These are phyloP conservation scores for Boletus coccyginus DNA, from an alignment of 768 basidiomycete genomes.

Conservation along the genomic window DNA sequence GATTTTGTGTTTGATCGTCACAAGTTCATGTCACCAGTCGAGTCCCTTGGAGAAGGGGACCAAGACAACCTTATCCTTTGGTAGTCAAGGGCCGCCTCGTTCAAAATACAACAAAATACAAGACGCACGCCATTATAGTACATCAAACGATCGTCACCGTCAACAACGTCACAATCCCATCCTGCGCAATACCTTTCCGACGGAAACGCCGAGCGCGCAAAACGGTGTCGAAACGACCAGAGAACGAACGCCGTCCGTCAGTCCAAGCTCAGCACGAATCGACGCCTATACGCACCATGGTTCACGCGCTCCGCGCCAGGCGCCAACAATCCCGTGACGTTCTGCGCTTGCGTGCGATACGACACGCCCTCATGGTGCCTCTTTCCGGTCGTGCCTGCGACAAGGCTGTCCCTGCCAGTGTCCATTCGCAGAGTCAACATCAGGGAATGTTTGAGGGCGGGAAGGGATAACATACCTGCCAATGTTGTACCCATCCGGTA, in stretches of 20 bases:
- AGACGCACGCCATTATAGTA: background rate
- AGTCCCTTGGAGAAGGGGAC: too few species aligned
- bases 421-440: background rate
- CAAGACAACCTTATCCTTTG: too few species aligned
- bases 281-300: slow-evolving; percentile 36
- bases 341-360: slow-evolving; percentile 45
- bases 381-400: slow-evolving; percentile 36
- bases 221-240: background rate
- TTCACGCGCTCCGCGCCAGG: slow-evolving; percentile 52
- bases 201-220: background rate
- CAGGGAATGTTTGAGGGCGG: too few species aligned
- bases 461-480: slow-evolving; percentile 35
- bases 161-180: slow-evolving; percentile 54
- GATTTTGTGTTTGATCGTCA: background rate
- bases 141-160: slow-evolving; percentile 46
- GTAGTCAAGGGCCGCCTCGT: background rate
- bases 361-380: slow-evolving; percentile 41
- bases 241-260: background rate
- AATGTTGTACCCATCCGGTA: slow-evolving; percentile 48
- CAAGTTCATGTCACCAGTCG: background rate
- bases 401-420: slow-evolving; percentile 36
- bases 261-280: background rate
- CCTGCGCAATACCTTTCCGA: slow-evolving; percentile 51
- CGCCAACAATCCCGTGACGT: slow-evolving; percentile 52
- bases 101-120: background rate